Evolutionary conservation across 345 rosid genomes (phyloP).

Genomic region (Geranium rotundifolium): DNA sequence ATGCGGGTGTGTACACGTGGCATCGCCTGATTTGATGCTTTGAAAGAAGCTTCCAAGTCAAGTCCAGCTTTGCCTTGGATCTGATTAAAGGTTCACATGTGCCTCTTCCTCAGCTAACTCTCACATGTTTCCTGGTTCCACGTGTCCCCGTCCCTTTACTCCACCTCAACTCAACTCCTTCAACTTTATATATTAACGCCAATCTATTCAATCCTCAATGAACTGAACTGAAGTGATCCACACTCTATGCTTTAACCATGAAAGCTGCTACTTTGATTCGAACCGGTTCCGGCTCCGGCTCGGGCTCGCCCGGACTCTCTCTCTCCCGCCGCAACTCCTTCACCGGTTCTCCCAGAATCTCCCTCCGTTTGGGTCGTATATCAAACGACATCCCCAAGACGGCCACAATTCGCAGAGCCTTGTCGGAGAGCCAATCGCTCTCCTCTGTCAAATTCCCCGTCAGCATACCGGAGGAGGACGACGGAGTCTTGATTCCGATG

Average conservation of each 20-base stretch:
- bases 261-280: slow-evolving; percentile 32
- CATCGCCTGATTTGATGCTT: too few species aligned
- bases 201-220: neutral
- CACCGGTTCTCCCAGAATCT: slow-evolving; percentile 31
- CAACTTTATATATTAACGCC: slow-evolving; percentile 12
- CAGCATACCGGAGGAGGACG: slow-evolving; percentile 42
- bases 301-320: slow-evolving; percentile 14
- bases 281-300: slow-evolving; percentile 43
- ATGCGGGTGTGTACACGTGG: neutral
- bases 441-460: slow-evolving; percentile 19
- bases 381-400: neutral
- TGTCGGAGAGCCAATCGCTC: slow-evolving; percentile 25
- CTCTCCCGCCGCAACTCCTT: slow-evolving; percentile 36
- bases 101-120: slow-evolving; percentile 15
- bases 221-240: neutral
- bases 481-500: slow-evolving; percentile 21
- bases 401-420: slow-evolving; percentile 31
- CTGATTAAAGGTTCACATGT: neutral
- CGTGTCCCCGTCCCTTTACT: slow-evolving; percentile 26
- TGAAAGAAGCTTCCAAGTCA: neutral
- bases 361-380: slow-evolving; percentile 31
- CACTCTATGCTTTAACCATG: neutral
- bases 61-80: neutral
- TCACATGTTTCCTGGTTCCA: slow-evolving; percentile 22
- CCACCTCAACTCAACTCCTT: slow-evolving; percentile 16